Percentiles rank a stretch among this genome's conserved stretches.
Conservation (phyloP, 225 moss, liverwort and hornwort genomes). For the Thuidium tamariscinum region DNA sequence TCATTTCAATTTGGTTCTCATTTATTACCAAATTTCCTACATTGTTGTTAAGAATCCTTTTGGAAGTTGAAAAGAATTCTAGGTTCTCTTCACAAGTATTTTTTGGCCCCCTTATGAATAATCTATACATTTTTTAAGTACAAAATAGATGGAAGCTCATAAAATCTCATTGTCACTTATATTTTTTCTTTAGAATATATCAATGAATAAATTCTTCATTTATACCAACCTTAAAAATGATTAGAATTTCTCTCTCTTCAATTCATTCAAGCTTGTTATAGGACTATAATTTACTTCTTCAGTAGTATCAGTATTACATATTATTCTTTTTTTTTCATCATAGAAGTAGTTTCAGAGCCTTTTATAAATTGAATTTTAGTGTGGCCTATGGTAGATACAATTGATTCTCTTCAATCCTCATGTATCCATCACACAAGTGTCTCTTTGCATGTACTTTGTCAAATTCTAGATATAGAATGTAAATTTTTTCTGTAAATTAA, state of each 20-base stretch:
- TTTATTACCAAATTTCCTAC: not conserved
- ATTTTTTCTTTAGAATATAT: not conserved
- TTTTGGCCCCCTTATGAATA: not conserved
- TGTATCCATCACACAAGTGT: no score
- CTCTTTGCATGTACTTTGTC: no score
- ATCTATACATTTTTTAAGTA: not conserved
- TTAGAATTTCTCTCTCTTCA: not conserved
- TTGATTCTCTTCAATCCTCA: no score
- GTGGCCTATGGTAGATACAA: no score
- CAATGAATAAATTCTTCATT: not conserved
- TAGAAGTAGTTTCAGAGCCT: not conserved
- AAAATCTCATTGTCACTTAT: not conserved
- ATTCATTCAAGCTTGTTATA: not conserved
- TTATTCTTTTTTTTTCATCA: not conserved
- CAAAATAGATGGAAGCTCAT: rapidly evolving
- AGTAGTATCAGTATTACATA: no score
- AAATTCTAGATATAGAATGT: no score
- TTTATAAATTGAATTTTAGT: not conserved
- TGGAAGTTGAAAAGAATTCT: not conserved
- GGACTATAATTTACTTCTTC: not conserved
- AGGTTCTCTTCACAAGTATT: not conserved
- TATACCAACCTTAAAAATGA: not conserved
- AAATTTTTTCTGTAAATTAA: no score
- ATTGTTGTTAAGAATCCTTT: not conserved
- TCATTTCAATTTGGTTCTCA: not conserved